A percentile compares a stretch with the other conserved stretches of the same genome.
phyloP scores from a whole-genome alignment of 108 stramenopile genomes.

The Cylindrotheca fusiformis region DNA sequence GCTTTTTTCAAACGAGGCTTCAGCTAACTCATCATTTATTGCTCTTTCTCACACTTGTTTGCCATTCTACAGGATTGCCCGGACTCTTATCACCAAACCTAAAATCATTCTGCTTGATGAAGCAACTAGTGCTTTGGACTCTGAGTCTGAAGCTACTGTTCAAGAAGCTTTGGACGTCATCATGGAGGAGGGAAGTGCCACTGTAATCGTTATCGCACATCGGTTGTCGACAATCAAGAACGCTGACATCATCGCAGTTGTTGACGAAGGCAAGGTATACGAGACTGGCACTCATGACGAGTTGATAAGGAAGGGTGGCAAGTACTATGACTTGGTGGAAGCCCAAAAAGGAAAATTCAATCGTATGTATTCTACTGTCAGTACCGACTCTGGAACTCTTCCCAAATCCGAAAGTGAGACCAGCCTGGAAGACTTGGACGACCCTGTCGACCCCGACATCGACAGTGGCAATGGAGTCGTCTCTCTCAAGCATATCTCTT shows the following conservation, averaged over 20 bases:
- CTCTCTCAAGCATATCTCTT: too few species aligned
- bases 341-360: conserved; percentile 22
- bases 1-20: conserved; percentile 75
- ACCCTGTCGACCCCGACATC: too few species aligned
- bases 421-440: too few species aligned
- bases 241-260: conserved; percentile 88
- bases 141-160: conserved; percentile 63
- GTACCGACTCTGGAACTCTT: too few species aligned
- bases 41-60: background rate
- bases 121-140: conserved; percentile 72
- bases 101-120: conserved; percentile 68
- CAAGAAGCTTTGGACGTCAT: conserved; percentile 77
- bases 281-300: conserved; percentile 90
- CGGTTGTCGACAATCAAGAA: conserved; percentile 78
- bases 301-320: conserved; percentile 46
- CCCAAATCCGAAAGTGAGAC: too few species aligned
- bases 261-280: conserved; percentile 70
- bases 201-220: conserved; percentile 87
- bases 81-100: conserved; percentile 56
- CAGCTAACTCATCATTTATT: too few species aligned
- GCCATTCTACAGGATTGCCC: conserved; percentile 52
- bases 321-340: conserved; percentile 36
- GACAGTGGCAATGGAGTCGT: too few species aligned
- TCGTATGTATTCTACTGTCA: background rate
- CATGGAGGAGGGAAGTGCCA: conserved; percentile 37